A percentile compares a stretch with the other conserved stretches of the same genome.
These are phyloP conservation scores for Phanerochaete carnosa DNA, from an alignment of 768 basidiomycete species.

Conservation along the genomic window DNA sequence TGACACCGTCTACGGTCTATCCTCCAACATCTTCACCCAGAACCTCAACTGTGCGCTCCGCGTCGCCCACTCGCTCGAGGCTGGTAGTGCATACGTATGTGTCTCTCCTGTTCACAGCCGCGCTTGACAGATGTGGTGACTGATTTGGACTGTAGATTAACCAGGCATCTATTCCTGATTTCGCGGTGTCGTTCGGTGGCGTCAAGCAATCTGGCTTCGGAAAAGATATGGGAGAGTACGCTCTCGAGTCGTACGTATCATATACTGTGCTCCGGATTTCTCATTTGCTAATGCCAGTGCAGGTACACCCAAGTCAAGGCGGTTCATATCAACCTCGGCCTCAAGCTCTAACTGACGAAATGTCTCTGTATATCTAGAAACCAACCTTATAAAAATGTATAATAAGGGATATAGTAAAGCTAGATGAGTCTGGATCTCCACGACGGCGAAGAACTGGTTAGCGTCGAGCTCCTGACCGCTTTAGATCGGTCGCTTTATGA, in stretches of 20 bases:
- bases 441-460: background rate
- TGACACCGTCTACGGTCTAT: slow-evolving; percentile 46
- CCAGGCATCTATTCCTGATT: background rate
- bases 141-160: slow-evolving; percentile 34
- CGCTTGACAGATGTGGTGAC: background rate
- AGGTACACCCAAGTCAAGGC: slow-evolving; percentile 9
- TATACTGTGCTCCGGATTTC: slow-evolving; percentile 25
- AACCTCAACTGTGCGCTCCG: slow-evolving; percentile 41
- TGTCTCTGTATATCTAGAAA: background rate
- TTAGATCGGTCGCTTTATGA: no score
- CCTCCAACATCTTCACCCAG: slow-evolving; percentile 46
- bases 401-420: background rate
- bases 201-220: slow-evolving; percentile 70
- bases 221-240: slow-evolving; percentile 61
- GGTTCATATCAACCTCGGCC: slow-evolving; percentile 38
- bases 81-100: slow-evolving; percentile 36
- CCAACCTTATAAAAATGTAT: background rate
- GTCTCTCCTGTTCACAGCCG: background rate
- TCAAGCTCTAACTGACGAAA: slow-evolving; percentile 5
- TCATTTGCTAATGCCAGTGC: background rate
- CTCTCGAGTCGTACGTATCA: slow-evolving; percentile 43
- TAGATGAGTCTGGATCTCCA: background rate
- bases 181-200: slow-evolving; percentile 56
- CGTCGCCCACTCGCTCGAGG: slow-evolving; percentile 38
- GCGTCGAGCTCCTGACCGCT: background rate